These are phyloP conservation scores for Hura crepitans DNA, from an alignment of 441 rosid species.

Conservation along the genomic window DNA sequence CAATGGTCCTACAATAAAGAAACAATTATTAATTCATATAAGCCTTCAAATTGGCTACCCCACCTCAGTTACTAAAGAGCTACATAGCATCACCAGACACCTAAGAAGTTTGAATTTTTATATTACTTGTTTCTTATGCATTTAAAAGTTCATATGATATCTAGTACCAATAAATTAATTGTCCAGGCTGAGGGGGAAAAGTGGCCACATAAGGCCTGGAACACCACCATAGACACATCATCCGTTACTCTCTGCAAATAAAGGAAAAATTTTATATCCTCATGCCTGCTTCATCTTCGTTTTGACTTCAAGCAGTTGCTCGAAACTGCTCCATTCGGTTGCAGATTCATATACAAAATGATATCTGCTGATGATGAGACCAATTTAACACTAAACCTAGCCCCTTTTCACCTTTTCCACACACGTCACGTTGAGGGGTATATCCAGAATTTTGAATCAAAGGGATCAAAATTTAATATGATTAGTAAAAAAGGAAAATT, in stretches of 20 bases:
- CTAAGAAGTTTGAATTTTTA: background rate
- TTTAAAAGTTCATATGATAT: background rate
- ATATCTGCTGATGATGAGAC: background rate
- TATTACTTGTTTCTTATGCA: background rate
- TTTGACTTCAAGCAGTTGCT: background rate
- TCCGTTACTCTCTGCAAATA: background rate
- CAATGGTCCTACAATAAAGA: background rate
- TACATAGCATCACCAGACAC: background rate
- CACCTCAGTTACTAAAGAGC: background rate
- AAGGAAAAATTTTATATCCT: too few relatives aligned
- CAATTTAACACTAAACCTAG: background rate
- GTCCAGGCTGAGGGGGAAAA: too few relatives aligned
- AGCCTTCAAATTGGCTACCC: background rate
- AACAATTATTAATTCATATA: background rate
- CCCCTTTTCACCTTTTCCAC: background rate
- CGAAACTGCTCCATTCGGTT: background rate
- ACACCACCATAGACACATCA: background rate
- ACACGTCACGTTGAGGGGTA: too few relatives aligned
- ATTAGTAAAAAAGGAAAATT: too few relatives aligned
- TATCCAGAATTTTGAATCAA: too few relatives aligned
- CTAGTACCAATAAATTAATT: too few relatives aligned
- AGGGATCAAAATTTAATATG: too few relatives aligned
- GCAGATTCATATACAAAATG: background rate
- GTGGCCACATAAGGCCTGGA: too few relatives aligned
- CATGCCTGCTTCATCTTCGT: too few relatives aligned